Base-by-base conservation (phyloP, 495 filamentous ascomycete genomes). In the Lophium mytilinum region DNA sequence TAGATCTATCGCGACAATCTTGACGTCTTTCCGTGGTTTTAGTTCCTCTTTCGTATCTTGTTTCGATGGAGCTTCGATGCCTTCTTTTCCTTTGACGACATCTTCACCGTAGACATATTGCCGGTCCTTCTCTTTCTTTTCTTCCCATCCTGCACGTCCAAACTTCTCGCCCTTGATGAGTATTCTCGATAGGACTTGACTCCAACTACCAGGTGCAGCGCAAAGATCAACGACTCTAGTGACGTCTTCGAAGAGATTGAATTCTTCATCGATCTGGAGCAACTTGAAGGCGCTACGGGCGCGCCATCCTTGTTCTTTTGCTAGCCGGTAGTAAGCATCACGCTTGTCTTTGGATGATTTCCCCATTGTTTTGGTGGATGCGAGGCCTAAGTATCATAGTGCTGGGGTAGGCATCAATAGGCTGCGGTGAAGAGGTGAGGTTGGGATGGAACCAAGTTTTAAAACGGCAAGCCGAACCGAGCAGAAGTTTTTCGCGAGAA, bases 281-380 rank as follows among this genome's bases (percentile, higher is more conserved):
- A 98, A 80, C 68, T 98, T 98, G 82, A 94, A 98, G 35, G 93
- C 93, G 55, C 87, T 92, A 50, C 93, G 86, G 14, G 93, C 93
- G 24, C 93, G 88, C 91, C 91, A 98, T 56, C 93, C 92, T 78
- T 97, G 90, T 66, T 98, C 93, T 74, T 98, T 98, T 4, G 93
- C 93, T 8, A 98, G 85, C 33, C 93, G 83, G 68, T 98, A 98
- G 73, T 98, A 98, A 51, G 90, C 88, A 69, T 98, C 93, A 48
- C 93, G 87, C 75, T 98, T 98, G 67, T 98, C 93, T 73, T 98
- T 98, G 37, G 91, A 96, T 0, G 93, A 95, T 70, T 96, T 96
- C 1, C 93, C 93, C 93, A 98, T 98, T 19, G 17, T 54, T 40
- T 15, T 33, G 45, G 35, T 37, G 41, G 49, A 24, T 19, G 17